A percentile compares a stretch with the other conserved stretches of the same genome.
Evolutionary conservation across 352 stramenopile genomes (phyloP).

Genomic region (Globisporangium nodosum): DNA sequence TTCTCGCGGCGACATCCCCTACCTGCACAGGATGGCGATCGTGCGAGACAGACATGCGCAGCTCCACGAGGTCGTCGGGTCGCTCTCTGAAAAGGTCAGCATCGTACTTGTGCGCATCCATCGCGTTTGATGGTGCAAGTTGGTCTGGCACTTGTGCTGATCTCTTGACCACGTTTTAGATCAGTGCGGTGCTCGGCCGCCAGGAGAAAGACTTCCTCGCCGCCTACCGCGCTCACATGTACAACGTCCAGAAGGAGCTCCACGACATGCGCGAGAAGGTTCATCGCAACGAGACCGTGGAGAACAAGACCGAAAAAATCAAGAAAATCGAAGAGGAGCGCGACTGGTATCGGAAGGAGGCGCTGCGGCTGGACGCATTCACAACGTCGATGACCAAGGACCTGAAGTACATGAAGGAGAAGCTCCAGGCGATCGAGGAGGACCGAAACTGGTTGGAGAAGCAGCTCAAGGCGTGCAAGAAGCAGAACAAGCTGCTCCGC

Average conservation of each 20-base stretch:
- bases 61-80: conserved; percentile 74
- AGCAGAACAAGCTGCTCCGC: conserved; percentile 90
- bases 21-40: conserved; percentile 52
- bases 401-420: conserved; percentile 90
- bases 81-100: conserved; percentile 73
- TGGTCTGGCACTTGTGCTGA: neutral
- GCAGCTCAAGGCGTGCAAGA: conserved; percentile 92
- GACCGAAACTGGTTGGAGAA: conserved; percentile 90
- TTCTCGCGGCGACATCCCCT: neutral
- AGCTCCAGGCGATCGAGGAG: conserved; percentile 87
- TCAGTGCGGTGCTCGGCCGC: conserved; percentile 84
- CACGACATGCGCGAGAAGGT: conserved; percentile 89
- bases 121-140: neutral
- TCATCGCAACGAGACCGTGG: conserved; percentile 82
- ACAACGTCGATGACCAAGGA: conserved; percentile 91
- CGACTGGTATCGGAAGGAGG: conserved; percentile 92
- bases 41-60: conserved; percentile 79
- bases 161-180: conserved; percentile 21
- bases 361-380: conserved; percentile 87
- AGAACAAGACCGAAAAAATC: conserved; percentile 89
- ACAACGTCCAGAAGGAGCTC: conserved; percentile 93
- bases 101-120: neutral
- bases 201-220: conserved; percentile 92
- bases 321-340: conserved; percentile 92
- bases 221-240: conserved; percentile 94